Evolutionary conservation across 257 asterid species (phyloP).

Genomic region (Solanum sparsipilum): DNA sequence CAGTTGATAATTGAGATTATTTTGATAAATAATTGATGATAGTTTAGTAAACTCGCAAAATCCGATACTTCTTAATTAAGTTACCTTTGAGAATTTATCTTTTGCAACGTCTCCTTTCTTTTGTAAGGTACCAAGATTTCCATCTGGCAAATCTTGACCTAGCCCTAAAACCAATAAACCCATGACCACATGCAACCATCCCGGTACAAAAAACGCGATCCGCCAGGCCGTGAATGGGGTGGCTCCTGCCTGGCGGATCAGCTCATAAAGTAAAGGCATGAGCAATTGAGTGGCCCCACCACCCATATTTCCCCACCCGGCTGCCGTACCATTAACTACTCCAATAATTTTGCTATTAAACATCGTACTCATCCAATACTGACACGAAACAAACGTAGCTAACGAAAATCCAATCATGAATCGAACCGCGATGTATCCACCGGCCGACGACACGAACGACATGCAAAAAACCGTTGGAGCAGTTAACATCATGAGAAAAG

Average conservation of each 20-base stretch:
- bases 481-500: slow-evolving; percentile 30
- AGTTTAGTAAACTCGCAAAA: no score
- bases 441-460: slow-evolving; percentile 40
- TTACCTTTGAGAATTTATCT: slow-evolving; percentile 31
- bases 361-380: slow-evolving; percentile 56
- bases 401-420: slow-evolving; percentile 57
- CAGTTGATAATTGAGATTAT: no score
- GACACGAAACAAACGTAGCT: slow-evolving; percentile 58
- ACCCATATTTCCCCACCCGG: slow-evolving; percentile 67
- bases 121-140: slow-evolving; percentile 26
- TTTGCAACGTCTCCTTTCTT: slow-evolving; percentile 31
- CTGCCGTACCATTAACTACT: slow-evolving; percentile 45
- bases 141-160: slow-evolving; percentile 60
- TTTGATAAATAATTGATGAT: no score
- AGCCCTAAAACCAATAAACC: slow-evolving; percentile 33
- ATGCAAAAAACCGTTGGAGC: slow-evolving; percentile 53
- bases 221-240: slow-evolving; percentile 54
- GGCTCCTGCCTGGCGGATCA: slow-evolving; percentile 25
- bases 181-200: slow-evolving; percentile 37
- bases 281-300: slow-evolving; percentile 54
- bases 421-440: slow-evolving; percentile 29
- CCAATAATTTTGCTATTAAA: slow-evolving; percentile 42
- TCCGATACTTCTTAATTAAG: no score
- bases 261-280: slow-evolving; percentile 43
- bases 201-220: slow-evolving; percentile 45